These are phyloP conservation scores for Sporothrix schenckii DNA, from an alignment of 2,329 filamentous ascomycete species.

Conservation along the genomic window DNA sequence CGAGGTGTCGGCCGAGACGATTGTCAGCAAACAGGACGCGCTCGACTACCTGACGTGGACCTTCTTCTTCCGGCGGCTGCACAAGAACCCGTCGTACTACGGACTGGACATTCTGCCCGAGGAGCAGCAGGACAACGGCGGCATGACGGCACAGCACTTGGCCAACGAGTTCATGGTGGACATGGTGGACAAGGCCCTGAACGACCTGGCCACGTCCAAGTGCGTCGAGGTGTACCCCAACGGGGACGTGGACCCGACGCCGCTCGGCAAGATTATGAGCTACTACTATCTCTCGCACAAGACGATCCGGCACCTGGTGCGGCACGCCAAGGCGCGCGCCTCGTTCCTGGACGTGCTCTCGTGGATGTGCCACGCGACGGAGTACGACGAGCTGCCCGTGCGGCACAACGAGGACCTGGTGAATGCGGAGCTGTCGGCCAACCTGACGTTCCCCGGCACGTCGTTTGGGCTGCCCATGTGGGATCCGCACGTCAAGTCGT, in stretches of 20 bases:
- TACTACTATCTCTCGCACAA: constrained; percentile 98
- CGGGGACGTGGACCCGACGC: constrained; percentile 85
- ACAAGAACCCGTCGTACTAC: constrained; percentile 99
- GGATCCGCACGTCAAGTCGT: constrained; percentile 98
- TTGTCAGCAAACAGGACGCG: constrained; percentile 92
- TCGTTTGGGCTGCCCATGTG: constrained; percentile 83
- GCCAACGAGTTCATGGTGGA: constrained; percentile 95
- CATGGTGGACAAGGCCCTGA: constrained; percentile 84
- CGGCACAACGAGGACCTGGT: constrained; percentile 98
- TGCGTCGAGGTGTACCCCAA: constrained; percentile 84
- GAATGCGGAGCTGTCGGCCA: constrained; percentile 84
- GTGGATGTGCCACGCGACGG: constrained; percentile 91
- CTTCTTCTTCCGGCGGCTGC: constrained; percentile 95
- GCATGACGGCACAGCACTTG: constrained; percentile 74
- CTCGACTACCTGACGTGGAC: constrained; percentile 99
- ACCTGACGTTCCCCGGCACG: constrained; percentile 66
- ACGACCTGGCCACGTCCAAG: constrained; percentile 78
- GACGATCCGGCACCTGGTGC: constrained; percentile 83
- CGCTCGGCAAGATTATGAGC: constrained; percentile 97
- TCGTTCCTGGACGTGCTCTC: constrained; percentile 80
- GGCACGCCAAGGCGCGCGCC: constrained; percentile 62
- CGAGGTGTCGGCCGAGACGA: constrained; percentile 90
- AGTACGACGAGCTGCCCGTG: constrained; percentile 97
- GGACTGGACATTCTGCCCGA: constrained; percentile 91
- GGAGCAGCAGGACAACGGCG: constrained; percentile 50